These are phyloP conservation scores for Agarophyton chilense DNA, from an alignment of 23 red algal genomes.

Conservation along the genomic window DNA sequence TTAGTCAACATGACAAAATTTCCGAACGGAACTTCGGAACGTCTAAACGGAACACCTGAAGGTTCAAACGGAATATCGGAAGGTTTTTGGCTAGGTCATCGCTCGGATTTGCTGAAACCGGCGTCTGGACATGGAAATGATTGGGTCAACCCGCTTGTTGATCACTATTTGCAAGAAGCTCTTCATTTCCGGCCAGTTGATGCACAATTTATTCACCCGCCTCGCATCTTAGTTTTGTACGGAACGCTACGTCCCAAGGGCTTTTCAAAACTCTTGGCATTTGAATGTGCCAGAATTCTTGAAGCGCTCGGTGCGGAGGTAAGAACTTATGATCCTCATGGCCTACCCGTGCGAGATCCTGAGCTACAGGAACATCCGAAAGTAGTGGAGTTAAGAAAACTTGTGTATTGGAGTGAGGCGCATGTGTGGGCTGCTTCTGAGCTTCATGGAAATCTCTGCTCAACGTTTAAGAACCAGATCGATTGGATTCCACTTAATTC, in stretches of 20 bases:
- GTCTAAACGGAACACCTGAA: neutral
- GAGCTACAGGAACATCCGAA: conserved; percentile 71
- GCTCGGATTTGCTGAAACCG: conserved; percentile 29
- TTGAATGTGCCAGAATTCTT: conserved; percentile 67
- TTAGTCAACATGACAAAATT: neutral
- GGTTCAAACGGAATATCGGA: conserved; percentile 22
- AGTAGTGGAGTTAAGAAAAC: conserved; percentile 69
- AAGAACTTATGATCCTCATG: conserved; percentile 64
- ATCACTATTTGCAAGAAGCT: conserved; percentile 7
- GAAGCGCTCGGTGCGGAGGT: conserved; percentile 70
- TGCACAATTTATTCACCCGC: conserved; percentile 32
- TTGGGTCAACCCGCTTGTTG: conserved; percentile 44
- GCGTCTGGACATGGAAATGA: conserved; percentile 57
- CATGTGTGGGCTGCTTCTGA: conserved; percentile 82
- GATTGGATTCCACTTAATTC: conserved; percentile 83
- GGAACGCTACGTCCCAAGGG: conserved; percentile 63
- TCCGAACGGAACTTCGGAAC: neutral
- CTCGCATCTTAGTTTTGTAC: conserved; percentile 76
- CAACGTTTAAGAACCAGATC: conserved; percentile 85
- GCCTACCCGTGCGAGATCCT: conserved; percentile 71
- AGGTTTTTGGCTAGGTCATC: conserved; percentile 26
- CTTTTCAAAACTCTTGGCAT: conserved; percentile 68
- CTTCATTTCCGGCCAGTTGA: conserved; percentile 42
- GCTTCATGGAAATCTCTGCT: conserved; percentile 74
- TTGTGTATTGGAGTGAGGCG: conserved; percentile 77